Evolutionary conservation across 1,284 basidiomycete genomes (phyloP), one percentile per base, ranked within the genome.

Genomic region (Ganoderma resinaceum): DNA sequence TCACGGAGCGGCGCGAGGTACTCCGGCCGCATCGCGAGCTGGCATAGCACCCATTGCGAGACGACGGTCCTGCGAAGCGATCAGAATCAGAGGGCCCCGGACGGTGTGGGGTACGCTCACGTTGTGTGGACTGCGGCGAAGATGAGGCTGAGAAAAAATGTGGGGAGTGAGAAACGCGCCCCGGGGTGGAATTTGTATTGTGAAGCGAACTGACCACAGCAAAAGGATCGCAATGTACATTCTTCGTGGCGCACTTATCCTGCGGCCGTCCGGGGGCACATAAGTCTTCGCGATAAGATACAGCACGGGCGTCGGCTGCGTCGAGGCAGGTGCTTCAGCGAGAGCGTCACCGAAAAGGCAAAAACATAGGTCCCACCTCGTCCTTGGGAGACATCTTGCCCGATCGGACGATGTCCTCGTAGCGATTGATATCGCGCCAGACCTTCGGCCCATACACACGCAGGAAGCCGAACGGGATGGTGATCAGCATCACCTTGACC

Each of bases 1-100:
- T 85, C 81, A 4, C 86, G 82, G 53, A 88, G 73, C 4, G 80
- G 80, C 9, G 77, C 73, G 20, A 84, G 75, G 58, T 82, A 84
- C 38, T 84, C 77, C 1, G 83, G 83, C 61, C 80, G 74, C 0
- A 78, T 76, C 5, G 85, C 83, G 11, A 88, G 77, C 53, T 84
- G 76, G 66, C 78, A 85, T 14, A 88, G 79, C 72, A 81, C 77
- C 80, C 80, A 82, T 49, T 81, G 78, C 9, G 77, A 76, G 9
- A 81, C 79, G 52, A 79, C 75, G 8, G 81, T 78, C 4, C 80
- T 79, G 66, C 60, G 52, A 31, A 40, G 31, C 20, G 23, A n/a
- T n/a, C 16, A 9, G 8, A 40, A 40, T 16, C 35, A 4, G n/a
- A n/a, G n/a, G n/a, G n/a, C n/a, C n/a, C n/a, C n/a, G 40, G 12